Evolutionary conservation across 441 rosid species (phyloP), one percentile per base, ranked within the genome.

Genomic region (Brassica balearica): DNA sequence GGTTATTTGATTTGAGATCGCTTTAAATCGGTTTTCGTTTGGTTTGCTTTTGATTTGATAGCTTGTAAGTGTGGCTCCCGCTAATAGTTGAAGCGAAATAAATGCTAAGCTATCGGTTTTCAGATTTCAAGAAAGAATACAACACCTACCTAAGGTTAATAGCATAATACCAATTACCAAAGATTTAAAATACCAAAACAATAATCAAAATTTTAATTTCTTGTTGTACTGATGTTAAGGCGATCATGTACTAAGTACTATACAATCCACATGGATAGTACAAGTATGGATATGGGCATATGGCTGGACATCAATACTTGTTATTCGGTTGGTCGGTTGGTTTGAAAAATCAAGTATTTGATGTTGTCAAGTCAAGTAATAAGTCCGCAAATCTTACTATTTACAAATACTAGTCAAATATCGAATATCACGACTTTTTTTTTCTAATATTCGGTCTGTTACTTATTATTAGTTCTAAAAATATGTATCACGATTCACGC

Each of bases 21-120:
- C 7, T 34, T 22, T 46, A 1, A 2, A 29, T 69, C 56, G 56
- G 32, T 69, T 76, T 27, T 29, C 2, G 22, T 46, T 53, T 60
- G 36, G 61, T 59, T 59, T 51, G 5, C 12, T 36, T 77, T 55
- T 38, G 59, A 22, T 69, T 59, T 27, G 4, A 56, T 19, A 59
- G 64, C 64, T 56, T 55, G 60, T 2, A 14, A 11, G 14, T 15
- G 58, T 53, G 60, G 22, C 60, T 55, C 60, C 60, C 22, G 10
- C 60, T 55, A 15, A 55, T 55, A 55, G 15, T 55, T 55, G 60
- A 15, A 15, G 22, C 15, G 60, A 6, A 48, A 14, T 14, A 53
- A 53, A 14, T 53, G 58, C 58, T 53, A 53, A 48, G 9, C 3
- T 56, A 7, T 8, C 22, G 9, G 61, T 17, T 55, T 55, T 55